A percentile compares a stretch with the other conserved stretches of the same genome.
Conservation (phyloP, 768 basidiomycete genomes). For the Termitomyces sp. region DNA sequence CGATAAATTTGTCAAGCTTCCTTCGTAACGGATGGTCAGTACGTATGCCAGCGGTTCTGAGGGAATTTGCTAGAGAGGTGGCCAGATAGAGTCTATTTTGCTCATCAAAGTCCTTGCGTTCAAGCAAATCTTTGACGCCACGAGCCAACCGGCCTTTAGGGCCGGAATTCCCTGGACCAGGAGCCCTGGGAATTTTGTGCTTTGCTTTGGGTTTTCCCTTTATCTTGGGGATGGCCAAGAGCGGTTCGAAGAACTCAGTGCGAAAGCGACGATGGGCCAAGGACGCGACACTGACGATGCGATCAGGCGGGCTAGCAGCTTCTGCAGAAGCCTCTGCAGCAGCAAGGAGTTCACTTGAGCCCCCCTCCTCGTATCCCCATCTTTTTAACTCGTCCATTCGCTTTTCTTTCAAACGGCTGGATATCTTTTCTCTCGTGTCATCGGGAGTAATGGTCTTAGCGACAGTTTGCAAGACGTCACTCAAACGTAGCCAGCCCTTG, state of each 20-base stretch:
- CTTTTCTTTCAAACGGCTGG: conserved; percentile 52
- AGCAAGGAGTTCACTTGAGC: conserved; percentile 38
- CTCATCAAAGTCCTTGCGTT: conserved; percentile 40
- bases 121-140: conserved; percentile 59
- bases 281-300: conserved; percentile 57
- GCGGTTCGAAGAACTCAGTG: conserved; percentile 63
- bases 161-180: conserved; percentile 31
- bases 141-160: conserved; percentile 68
- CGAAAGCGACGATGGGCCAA: conserved; percentile 69
- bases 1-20: conserved; percentile 54
- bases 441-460: conserved; percentile 43
- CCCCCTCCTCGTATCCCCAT: conserved; percentile 62
- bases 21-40: conserved; percentile 64
- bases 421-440: conserved; percentile 56
- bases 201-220: conserved; percentile 48
- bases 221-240: conserved; percentile 61
- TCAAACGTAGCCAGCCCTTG: conserved; percentile 67
- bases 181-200: conserved; percentile 40
- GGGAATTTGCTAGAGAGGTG: conserved; percentile 40
- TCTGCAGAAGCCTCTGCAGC: conserved; percentile 68
- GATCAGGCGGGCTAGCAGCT: conserved; percentile 63
- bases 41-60: conserved; percentile 52
- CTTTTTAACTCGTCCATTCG: conserved; percentile 56
- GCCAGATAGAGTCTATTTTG: conserved; percentile 42
- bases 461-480: conserved; percentile 57